Percentiles rank a stretch among this genome's conserved stretches.
Evolutionary conservation across 352 stramenopile species (phyloP).

Genomic region (Phytophthora ohioensis): DNA sequence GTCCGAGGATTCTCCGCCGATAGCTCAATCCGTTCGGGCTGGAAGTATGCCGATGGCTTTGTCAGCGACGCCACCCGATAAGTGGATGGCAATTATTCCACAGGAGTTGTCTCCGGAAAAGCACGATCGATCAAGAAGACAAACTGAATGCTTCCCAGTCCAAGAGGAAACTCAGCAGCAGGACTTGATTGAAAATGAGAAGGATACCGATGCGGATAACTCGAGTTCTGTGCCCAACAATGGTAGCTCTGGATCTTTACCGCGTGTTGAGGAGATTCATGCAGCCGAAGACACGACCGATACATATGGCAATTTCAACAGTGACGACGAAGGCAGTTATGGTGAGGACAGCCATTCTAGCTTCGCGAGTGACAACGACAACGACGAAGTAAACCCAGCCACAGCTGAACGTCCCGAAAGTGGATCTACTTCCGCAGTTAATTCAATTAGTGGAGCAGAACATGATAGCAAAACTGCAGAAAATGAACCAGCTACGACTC

Average conservation of each 20-base stretch:
- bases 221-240: constrained; percentile 3
- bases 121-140: constrained; percentile 17
- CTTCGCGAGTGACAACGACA: constrained; percentile 19
- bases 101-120: constrained; percentile 27
- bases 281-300: constrained; percentile 1
- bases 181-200: constrained; percentile 25
- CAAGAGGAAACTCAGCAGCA: constrained; percentile 14
- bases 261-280: constrained; percentile 45
- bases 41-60: constrained; percentile 38
- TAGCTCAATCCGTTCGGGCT: constrained; percentile 17
- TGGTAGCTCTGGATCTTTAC: constrained; percentile 39
- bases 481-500: background rate
- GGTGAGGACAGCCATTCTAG: constrained; percentile 5
- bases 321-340: constrained; percentile 13
- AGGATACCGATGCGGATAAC: background rate
- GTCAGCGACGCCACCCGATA: constrained; percentile 10
- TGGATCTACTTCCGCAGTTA: background rate
- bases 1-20: background rate
- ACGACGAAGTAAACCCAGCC: constrained; percentile 1
- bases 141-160: constrained; percentile 18
- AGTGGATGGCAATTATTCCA: constrained; percentile 24
- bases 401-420: constrained; percentile 5
- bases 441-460: background rate
- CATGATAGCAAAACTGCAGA: background rate
- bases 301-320: constrained; percentile 7